Evolutionary conservation across 2,329 filamentous ascomycete genomes (phyloP).

Genomic region (Fusarium luffae): DNA sequence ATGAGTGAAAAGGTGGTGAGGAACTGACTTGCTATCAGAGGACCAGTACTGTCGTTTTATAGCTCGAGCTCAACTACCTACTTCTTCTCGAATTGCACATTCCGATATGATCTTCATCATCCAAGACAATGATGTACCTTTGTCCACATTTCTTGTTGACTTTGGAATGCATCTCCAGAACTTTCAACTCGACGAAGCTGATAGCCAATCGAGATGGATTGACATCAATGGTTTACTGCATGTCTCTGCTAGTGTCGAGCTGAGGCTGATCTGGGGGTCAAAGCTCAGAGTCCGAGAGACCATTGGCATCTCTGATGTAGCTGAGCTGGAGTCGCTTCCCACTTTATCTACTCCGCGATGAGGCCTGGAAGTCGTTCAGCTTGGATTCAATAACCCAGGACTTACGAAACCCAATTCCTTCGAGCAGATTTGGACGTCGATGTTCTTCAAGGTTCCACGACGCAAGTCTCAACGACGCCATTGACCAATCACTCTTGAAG

Average conservation of each 20-base stretch:
- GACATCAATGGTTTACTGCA: not conserved
- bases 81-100: not conserved
- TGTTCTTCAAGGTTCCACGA: not conserved
- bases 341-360: too few species aligned
- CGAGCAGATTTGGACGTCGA: not conserved
- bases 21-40: not conserved
- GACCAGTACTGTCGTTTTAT: not conserved
- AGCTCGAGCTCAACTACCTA: not conserved
- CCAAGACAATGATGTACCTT: not conserved
- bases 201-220: not conserved
- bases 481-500: not conserved
- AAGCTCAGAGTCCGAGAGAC: not conserved
- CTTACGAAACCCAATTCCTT: too few species aligned
- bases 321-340: not conserved
- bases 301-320: not conserved
- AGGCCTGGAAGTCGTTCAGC: not conserved
- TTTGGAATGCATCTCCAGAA: not conserved
- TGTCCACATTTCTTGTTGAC: too few species aligned
- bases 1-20: not conserved
- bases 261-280: not conserved
- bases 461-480: fast-evolving
- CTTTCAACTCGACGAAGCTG: too few species aligned
- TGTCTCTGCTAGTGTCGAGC: not conserved
- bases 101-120: not conserved
- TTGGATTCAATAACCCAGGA: too few species aligned